Conservation (phyloP, 805 yeast genomes). For the Metschnikowia noctiluminum region DNA sequence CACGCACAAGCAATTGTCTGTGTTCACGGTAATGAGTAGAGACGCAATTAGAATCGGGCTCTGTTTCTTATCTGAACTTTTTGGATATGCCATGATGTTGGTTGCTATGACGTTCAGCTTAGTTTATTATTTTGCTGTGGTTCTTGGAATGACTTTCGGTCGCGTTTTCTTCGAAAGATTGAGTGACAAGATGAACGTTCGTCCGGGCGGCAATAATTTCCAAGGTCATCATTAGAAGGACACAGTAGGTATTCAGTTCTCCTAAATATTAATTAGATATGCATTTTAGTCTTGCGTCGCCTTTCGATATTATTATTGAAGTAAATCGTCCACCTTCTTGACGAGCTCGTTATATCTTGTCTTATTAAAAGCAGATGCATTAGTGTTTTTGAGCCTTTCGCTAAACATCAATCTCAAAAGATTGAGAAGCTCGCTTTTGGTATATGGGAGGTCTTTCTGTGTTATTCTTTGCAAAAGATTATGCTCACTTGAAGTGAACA, state of each 20-base stretch:
- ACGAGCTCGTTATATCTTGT: slow-evolving; percentile 38
- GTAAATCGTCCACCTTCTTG: slow-evolving; percentile 21
- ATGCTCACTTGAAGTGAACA: slow-evolving; percentile 49
- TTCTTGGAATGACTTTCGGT: slow-evolving; percentile 65
- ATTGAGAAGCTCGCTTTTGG: slow-evolving; percentile 45
- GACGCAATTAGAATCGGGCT: slow-evolving; percentile 56
- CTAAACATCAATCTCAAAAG: slow-evolving; percentile 52
- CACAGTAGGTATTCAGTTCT: not conserved
- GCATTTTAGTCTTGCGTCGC: not conserved
- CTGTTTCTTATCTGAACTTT: slow-evolving; percentile 58
- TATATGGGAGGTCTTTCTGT: slow-evolving; percentile 32
- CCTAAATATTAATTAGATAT: not conserved
- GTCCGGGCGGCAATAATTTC: slow-evolving; percentile 24
- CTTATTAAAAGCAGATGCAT: slow-evolving; percentile 35
- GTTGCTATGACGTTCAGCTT: slow-evolving; percentile 71
- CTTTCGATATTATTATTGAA: slow-evolving; percentile 2
- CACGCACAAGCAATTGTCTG: slow-evolving; percentile 2
- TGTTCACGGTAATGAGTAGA: slow-evolving; percentile 28
- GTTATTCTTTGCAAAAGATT: slow-evolving; percentile 41
- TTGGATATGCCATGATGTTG: slow-evolving; percentile 73
- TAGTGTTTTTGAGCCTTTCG: slow-evolving; percentile 39
- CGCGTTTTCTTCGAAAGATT: slow-evolving; percentile 67
- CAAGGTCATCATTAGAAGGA: slow-evolving; percentile 9
- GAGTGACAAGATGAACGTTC: slow-evolving; percentile 36
- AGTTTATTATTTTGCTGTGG: slow-evolving; percentile 69